Evolutionary conservation across 345 rosid genomes (phyloP).

Genomic region (Gossypium stocksii): DNA sequence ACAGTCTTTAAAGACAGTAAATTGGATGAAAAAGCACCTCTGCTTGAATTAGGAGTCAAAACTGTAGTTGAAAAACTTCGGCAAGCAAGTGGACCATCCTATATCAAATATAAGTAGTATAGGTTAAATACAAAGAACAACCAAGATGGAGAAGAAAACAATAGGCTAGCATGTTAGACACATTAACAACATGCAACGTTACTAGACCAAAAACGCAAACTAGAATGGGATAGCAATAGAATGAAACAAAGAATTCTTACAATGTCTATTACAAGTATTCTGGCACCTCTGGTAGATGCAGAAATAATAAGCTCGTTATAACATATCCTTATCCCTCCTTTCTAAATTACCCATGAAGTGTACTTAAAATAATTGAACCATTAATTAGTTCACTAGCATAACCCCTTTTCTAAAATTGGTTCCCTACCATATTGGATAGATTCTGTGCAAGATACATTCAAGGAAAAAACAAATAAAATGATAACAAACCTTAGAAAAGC

Average conservation of each 20-base stretch:
- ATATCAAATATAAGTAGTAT: conserved; percentile 14
- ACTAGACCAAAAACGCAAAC: neutral
- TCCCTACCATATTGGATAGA: neutral
- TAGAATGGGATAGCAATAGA: neutral
- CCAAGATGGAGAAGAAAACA: neutral
- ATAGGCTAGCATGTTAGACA: neutral
- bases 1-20: conserved; percentile 46
- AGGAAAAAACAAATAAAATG: neutral
- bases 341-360: neutral
- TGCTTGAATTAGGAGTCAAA: conserved; percentile 54
- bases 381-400: neutral
- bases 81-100: conserved; percentile 37
- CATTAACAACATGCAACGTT: neutral
- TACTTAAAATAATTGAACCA: neutral
- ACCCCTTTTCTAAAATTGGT: neutral
- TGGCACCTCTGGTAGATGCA: neutral
- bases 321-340: neutral
- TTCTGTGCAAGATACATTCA: neutral
- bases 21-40: conserved; percentile 54
- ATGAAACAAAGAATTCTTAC: neutral
- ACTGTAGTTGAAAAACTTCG: conserved; percentile 50
- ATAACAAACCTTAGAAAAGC: conserved; percentile 24
- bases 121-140: neutral
- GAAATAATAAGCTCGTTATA: neutral
- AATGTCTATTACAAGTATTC: neutral